Evolutionary conservation across 495 filamentous ascomycete species (phyloP), one percentile per base, ranked within the genome.

Genomic region (Talaromyces stipitatus): DNA sequence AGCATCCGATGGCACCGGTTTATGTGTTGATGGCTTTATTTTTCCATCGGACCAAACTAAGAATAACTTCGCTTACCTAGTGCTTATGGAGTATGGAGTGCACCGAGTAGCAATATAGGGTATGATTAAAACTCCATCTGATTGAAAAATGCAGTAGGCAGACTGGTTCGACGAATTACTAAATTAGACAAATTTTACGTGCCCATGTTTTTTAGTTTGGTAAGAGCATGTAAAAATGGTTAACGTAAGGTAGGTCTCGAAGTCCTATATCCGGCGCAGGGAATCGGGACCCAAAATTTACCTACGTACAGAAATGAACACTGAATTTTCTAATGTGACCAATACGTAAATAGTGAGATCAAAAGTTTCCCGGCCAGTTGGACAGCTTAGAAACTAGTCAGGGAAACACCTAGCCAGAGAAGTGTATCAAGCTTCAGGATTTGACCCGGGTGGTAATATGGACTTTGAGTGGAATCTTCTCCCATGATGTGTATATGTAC

Each of bases 401-500:
- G n/a, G n/a, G n/a, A n/a, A n/a, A n/a, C n/a, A n/a, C n/a, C n/a
- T n/a, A n/a, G n/a, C n/a, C n/a, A n/a, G n/a, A n/a, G n/a, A n/a
- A n/a, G n/a, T n/a, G n/a, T 26, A 14, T 26, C 10, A 48, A 48
- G 12, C 24, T 8, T 48, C 10, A n/a, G n/a, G n/a, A n/a, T 48
- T 16, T 23, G 6, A 10, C 27, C 18, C 50, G 22, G 23, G 50
- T 29, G 3, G 18, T 29, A 10, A 85, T 85, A 16, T 63, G 62
- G 8, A 72, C 66, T 64, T 66, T 67, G 1, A 73, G 60, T n/a
- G 62, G 65, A 8, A 65, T 71, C 60, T 77, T 80, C 54, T 79
- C 70, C 79, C 79, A 82, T 1, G 75, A 46, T 24, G 69, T 56
- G 57, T 71, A 78, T 0, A 68, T 65, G 47, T 71, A 72, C 60